Evolutionary conservation across 345 rosid species (phyloP).

Genomic region (Leavenworthia alabamica): DNA sequence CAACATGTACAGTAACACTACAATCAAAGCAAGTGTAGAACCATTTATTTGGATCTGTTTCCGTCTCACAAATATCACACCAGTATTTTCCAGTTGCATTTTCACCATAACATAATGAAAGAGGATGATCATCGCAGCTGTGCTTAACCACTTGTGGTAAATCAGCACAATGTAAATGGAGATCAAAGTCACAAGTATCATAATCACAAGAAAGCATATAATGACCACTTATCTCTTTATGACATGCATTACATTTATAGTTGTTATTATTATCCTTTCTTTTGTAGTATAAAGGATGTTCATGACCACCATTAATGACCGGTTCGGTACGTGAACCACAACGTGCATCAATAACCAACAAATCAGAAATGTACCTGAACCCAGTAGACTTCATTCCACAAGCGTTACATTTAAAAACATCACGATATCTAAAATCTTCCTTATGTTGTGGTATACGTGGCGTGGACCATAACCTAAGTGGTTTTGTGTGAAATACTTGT

Average conservation of each 20-base stretch:
- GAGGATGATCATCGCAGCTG: slow-evolving; percentile 2
- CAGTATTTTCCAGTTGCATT: neutral
- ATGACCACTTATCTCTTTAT: neutral
- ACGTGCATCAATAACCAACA: neutral
- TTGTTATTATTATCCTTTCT: neutral
- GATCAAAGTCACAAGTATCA: neutral
- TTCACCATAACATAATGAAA: neutral
- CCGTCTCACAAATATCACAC: slow-evolving; percentile 14
- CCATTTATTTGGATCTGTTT: slow-evolving; percentile 8
- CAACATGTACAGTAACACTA: neutral
- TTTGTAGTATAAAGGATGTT: neutral
- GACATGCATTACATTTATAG: neutral
- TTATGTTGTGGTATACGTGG: neutral
- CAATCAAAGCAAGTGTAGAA: slow-evolving; percentile 8
- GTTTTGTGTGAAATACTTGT: neutral
- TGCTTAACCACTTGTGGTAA: neutral
- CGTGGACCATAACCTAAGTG: neutral
- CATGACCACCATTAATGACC: neutral
- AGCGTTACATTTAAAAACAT: neutral
- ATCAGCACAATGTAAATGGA: neutral
- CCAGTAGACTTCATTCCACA: neutral
- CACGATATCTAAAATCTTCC: neutral
- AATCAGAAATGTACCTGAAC: neutral
- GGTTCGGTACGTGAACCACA: neutral
- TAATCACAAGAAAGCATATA: neutral